Base-by-base conservation (phyloP, 805 yeast genomes). In the Wickerhamiella occidentalis region DNA sequence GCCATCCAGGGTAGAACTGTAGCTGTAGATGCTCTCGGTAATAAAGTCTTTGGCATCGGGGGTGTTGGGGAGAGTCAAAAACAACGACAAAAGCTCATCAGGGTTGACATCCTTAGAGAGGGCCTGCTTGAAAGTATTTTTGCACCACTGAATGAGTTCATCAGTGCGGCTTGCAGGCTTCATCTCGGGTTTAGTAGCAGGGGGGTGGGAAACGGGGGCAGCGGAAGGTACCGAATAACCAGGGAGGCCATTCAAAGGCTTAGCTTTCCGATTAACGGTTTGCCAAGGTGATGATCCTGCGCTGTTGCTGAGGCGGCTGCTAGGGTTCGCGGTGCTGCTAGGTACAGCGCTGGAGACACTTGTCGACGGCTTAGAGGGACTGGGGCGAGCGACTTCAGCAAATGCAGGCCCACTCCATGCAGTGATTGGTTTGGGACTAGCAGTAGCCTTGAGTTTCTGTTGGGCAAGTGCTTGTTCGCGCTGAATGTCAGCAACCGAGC, bases 21-120 rank as follows among this genome's bases (percentile, higher is more conserved):
- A 57, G 37, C 94, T 82, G 68, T 86, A 87, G 51, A 90, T 79
- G 11, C 96, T 85, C 61, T 90, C 98, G 1, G 95, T 82, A 61
- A 90, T 87, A 62, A 90, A 84, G 63, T 81, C 95, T 45, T 74
- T 71, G 0, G 94, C 78, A 56, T 86, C 95, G 6, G 72, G 58
- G 36, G 79, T 76, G n/a, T 75, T 66, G 30, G 96, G 96, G 54
- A 90, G 74, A 53, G 86, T 80, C 54, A 88, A 69, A 58, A 92
- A 74, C 61, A 92, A 80, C 50, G 82, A 80, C 45, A 90, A 69
- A 38, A 92, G 78, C 61, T 84, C 95, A 54, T 81, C 84, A 44
- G 73, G 74, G 38, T 86, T 80, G 37, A 88, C 87, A 15, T 85
- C 80, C 8, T 80, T 75, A 61, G 85, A 80, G 62, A 90, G 70